Percentiles rank a stretch among this genome's conserved stretches.
These are phyloP conservation scores for Phylloporus sp. DNA, from an alignment of 768 basidiomycete species.

Conservation along the genomic window DNA sequence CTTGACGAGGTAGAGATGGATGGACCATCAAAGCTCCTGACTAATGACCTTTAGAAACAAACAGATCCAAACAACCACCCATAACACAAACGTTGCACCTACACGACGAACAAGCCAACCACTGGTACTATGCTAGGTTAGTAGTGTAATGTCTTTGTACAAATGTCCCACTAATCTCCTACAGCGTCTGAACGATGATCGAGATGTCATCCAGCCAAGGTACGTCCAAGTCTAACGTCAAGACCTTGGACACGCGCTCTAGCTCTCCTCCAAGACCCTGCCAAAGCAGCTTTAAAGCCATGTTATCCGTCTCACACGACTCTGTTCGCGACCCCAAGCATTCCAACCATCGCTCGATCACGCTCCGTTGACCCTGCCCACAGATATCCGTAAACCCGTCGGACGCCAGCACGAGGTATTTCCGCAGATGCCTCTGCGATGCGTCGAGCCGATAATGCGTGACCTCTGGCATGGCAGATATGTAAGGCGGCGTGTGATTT, in stretches of 20 bases:
- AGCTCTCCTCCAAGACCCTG: constrained; percentile 55
- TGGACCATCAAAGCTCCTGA: constrained; percentile 6
- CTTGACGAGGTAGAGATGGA: constrained; percentile 1
- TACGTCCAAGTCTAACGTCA: constrained; percentile 61
- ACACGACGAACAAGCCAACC: neutral
- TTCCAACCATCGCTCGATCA: constrained; percentile 53
- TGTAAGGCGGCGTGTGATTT: constrained; percentile 63
- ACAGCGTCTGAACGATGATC: constrained; percentile 60
- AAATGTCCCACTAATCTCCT: neutral
- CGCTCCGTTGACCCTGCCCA: constrained; percentile 41
- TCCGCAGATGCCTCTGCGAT: constrained; percentile 29
- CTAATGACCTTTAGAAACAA: neutral
- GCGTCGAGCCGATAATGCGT: constrained; percentile 47
- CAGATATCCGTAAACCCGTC: constrained; percentile 67
- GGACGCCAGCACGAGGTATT: constrained; percentile 60
- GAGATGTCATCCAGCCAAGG: constrained; percentile 70
- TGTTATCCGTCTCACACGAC: constrained; percentile 33
- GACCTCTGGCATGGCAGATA: constrained; percentile 62
- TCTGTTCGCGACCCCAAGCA: constrained; percentile 33
- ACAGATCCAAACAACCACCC: neutral
- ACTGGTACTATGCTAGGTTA: constrained; percentile 7
- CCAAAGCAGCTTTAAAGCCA: constrained; percentile 57
- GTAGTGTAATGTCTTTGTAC: neutral
- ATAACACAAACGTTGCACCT: neutral
- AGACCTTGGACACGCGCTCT: constrained; percentile 49